Percentiles rank a stretch among this genome's conserved stretches.
Conservation (phyloP, 805 yeast species). For the Yamadazyma akitaensis region DNA sequence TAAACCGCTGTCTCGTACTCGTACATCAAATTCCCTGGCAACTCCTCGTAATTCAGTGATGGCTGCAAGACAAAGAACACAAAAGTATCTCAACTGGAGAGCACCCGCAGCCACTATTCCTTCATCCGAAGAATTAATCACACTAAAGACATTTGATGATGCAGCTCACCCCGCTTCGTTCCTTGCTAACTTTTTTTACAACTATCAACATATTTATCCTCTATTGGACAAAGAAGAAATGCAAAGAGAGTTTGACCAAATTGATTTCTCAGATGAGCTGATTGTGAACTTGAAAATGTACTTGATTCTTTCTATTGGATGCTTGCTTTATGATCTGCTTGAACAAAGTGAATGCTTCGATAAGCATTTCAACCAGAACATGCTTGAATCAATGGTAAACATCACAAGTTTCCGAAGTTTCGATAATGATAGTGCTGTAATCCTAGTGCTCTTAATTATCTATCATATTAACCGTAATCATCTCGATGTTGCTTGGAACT, state of each 20-base stretch:
- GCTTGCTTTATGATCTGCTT: constrained; percentile 32
- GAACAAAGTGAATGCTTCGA: constrained; percentile 20
- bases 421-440: constrained; percentile 24
- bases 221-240: constrained; percentile 25
- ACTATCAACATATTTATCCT: constrained; percentile 35
- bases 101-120: neutral
- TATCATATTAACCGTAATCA: constrained; percentile 29
- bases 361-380: constrained; percentile 29
- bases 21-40: neutral
- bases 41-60: neutral
- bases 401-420: constrained; percentile 27
- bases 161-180: constrained; percentile 26
- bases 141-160: constrained; percentile 29
- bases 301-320: constrained; percentile 37
- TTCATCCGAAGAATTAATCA: constrained; percentile 31
- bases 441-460: constrained; percentile 31
- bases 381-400: constrained; percentile 32
- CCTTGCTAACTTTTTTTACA: constrained; percentile 34
- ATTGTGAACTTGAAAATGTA: constrained; percentile 38
- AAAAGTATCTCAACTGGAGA: neutral
- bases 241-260: constrained; percentile 19
- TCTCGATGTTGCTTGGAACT: constrained; percentile 29
- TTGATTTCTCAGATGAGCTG: constrained; percentile 32
- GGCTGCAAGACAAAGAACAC: neutral
- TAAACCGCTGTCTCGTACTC: neutral